phyloP scores from a whole-genome alignment of 805 yeast genomes.

The Lachancea nothofagi region DNA sequence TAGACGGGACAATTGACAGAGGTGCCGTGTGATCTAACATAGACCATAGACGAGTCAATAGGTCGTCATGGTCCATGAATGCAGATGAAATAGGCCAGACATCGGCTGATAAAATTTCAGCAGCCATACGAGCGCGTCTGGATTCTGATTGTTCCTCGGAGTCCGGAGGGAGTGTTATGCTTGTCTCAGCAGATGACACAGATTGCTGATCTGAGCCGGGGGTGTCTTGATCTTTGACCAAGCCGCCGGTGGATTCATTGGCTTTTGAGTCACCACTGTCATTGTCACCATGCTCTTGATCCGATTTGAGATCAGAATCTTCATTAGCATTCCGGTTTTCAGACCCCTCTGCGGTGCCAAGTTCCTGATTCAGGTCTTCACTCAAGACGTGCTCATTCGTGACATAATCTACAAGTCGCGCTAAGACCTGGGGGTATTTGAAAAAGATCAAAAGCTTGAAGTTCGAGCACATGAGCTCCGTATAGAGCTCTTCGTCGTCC shows the following conservation, averaged over 20 bases:
- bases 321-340: no score
- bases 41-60: conserved; percentile 72
- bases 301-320: no score
- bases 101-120: conserved; percentile 86
- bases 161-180: conserved; percentile 29
- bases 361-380: conserved; percentile 21
- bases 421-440: conserved; percentile 69
- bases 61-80: conserved; percentile 65
- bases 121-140: conserved; percentile 62
- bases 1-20: conserved; percentile 68
- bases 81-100: conserved; percentile 92
- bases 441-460: conserved; percentile 72
- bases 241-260: conserved; percentile 15
- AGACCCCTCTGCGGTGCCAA: no score
- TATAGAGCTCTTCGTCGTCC: conserved; percentile 69
- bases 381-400: conserved; percentile 37
- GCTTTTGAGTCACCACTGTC: neutral
- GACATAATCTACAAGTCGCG: conserved; percentile 61
- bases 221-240: conserved; percentile 12
- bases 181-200: conserved; percentile 31
- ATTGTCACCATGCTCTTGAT: conserved; percentile 12
- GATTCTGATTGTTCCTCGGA: conserved; percentile 35
- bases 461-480: conserved; percentile 67
- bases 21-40: conserved; percentile 65
- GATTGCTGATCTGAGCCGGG: conserved; percentile 21